Conservation (phyloP, 495 filamentous ascomycete genomes). For the Bacidia gigantensis region DNA sequence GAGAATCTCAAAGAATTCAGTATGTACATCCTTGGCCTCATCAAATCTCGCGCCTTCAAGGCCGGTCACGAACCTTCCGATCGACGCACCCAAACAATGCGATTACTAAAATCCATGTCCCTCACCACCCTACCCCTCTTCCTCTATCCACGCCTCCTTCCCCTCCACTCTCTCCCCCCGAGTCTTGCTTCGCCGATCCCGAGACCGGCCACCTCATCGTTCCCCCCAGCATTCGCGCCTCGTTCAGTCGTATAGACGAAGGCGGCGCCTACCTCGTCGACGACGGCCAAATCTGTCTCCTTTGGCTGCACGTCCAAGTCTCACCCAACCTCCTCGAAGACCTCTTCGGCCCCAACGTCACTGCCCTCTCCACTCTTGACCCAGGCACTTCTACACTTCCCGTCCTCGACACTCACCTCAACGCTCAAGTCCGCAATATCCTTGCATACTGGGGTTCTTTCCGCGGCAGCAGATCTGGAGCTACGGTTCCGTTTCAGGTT, state of each 20-base stretch:
- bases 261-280: constrained; percentile 97
- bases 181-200: constrained; percentile 73
- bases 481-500: constrained; percentile 69
- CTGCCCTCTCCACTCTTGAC: constrained; percentile 60
- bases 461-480: constrained; percentile 56
- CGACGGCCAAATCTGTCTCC: constrained; percentile 76
- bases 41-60: constrained; percentile 91
- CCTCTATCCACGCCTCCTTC: constrained; percentile 87
- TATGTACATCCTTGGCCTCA: constrained; percentile 89
- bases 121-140: constrained; percentile 76
- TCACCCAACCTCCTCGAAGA: constrained; percentile 75
- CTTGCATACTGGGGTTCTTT: constrained; percentile 70
- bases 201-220: constrained; percentile 75
- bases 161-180: constrained; percentile 69
- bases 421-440: constrained; percentile 87
- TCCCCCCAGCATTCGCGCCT: constrained; percentile 54
- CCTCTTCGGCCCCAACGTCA: constrained; percentile 69
- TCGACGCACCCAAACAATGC: constrained; percentile 78
- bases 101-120: constrained; percentile 78
- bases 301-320: constrained; percentile 75
- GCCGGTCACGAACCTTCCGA: constrained; percentile 81
- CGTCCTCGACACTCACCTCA: constrained; percentile 82
- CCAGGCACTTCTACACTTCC: constrained; percentile 56
- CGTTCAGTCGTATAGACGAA: constrained; percentile 79
- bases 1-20: constrained; percentile 93